These are phyloP conservation scores for Manihot esculenta DNA, from an alignment of 441 rosid genomes.

Conservation along the genomic window DNA sequence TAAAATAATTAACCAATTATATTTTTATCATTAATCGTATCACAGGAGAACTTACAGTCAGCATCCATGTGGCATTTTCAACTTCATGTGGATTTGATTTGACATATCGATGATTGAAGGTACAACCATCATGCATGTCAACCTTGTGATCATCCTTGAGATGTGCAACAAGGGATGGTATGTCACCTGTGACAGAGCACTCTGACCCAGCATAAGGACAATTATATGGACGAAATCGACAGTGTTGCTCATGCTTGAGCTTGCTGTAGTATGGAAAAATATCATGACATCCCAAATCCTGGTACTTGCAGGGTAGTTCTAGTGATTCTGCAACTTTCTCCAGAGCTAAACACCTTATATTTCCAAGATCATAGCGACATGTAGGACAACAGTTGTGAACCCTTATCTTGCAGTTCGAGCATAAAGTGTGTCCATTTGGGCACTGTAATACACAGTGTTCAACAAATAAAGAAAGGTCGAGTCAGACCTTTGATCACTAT, in stretches of 20 bases:
- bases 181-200: conserved; percentile 63
- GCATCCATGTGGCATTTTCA: conserved; percentile 81
- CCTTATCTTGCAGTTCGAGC: conserved; percentile 65
- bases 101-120: conserved; percentile 75
- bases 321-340: conserved; percentile 80
- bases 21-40: background rate
- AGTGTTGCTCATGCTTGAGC: conserved; percentile 65
- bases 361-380: conserved; percentile 72
- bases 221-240: conserved; percentile 56
- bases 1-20: background rate
- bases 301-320: conserved; percentile 67
- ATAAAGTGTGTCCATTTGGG: conserved; percentile 71
- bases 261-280: conserved; percentile 74
- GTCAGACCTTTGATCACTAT: conserved; percentile 3
- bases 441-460: conserved; percentile 38
- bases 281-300: conserved; percentile 58
- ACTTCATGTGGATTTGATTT: conserved; percentile 74
- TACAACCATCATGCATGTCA: conserved; percentile 72
- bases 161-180: conserved; percentile 58
- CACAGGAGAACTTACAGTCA: conserved; percentile 46
- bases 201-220: conserved; percentile 80
- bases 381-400: conserved; percentile 75
- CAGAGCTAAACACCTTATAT: conserved; percentile 71
- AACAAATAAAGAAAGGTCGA: background rate
- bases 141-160: conserved; percentile 73